phyloP scores from a whole-genome alignment of 2,329 filamentous ascomycete species.

The Beauveria rudraprayagi region DNA sequence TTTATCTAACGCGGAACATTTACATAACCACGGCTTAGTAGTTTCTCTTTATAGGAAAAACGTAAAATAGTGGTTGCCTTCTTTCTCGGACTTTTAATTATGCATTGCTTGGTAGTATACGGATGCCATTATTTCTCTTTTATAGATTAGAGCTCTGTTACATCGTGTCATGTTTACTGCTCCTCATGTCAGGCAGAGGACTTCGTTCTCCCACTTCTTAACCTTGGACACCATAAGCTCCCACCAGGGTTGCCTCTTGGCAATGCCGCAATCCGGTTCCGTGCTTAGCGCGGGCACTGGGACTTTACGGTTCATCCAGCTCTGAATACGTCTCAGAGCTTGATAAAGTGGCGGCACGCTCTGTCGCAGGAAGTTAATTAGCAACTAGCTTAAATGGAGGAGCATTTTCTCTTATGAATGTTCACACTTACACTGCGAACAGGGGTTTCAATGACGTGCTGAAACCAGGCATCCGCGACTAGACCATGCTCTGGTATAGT shows the following conservation, averaged over 20 bases:
- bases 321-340: constrained; percentile 26
- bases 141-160: neutral
- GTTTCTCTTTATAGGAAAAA: neutral
- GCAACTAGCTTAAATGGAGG: neutral
- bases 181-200: constrained; percentile 30
- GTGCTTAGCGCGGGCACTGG: constrained; percentile 12
- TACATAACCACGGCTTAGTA: neutral
- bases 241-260: constrained; percentile 30
- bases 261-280: constrained; percentile 18
- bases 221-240: constrained; percentile 29
- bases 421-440: constrained; percentile 31
- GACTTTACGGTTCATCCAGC: constrained; percentile 26
- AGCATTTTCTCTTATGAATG: neutral
- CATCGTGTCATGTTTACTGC: neutral
- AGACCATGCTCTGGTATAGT: constrained; percentile 20
- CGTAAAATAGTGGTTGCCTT: neutral
- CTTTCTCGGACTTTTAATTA: neutral
- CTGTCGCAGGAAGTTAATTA: constrained; percentile 18
- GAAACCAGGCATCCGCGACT: constrained; percentile 28
- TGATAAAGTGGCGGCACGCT: constrained; percentile 32
- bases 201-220: constrained; percentile 24
- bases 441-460: constrained; percentile 27
- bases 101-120: neutral
- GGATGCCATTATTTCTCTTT: neutral
- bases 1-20: neutral